Evolutionary conservation across 2,329 filamentous ascomycete genomes (phyloP), one percentile per base, ranked within the genome.

Genomic region (Lachnellula occidentalis): DNA sequence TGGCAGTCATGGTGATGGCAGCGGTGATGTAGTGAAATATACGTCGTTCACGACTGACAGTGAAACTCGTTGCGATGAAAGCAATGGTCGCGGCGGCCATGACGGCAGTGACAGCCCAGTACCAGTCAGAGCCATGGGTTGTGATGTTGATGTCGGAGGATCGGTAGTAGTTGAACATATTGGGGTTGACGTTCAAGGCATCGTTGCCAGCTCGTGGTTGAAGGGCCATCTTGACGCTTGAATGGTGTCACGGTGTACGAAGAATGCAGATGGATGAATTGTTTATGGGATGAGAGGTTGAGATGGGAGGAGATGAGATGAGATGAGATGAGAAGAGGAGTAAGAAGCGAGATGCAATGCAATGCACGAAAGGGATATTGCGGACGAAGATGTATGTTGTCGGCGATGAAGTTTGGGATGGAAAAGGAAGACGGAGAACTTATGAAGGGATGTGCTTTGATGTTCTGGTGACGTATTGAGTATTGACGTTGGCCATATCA

Each of bases 21-120:
- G 80, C 78, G 1, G 80, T 83, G 64, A 86, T 80, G 72, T 85
- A 85, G 70, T 86, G 80, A 71, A 86, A 86, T 47, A 85, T 66
- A 21, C 82, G 79, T 50, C 83, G 74, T 14, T 71, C 68, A 45
- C 80, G 76, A 4, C 78, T 77, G 65, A 80, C 82, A n/a, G 69
- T 74, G 53, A 78, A 71, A 2, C 76, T 75, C 14, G 80, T 69
- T 2, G 68, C 78, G 31, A 83, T 69, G 64, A 86, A 80, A 48
- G 62, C 60, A 17, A 87, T 66, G 1, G 79, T 81, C 0, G 77
- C 68, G 2, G 76, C 56, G 2, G 72, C 76, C 81, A 87, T 86
- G 46, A 83, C 67, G 1, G 81, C 77, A 58, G 75, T 80, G 15
- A 86, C 77, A 7, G 83, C 72, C 70, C 78, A 87, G 64, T 85